Base-by-base conservation (phyloP, 805 yeast genomes). In the Metschnikowia chrysomelidarum region DNA sequence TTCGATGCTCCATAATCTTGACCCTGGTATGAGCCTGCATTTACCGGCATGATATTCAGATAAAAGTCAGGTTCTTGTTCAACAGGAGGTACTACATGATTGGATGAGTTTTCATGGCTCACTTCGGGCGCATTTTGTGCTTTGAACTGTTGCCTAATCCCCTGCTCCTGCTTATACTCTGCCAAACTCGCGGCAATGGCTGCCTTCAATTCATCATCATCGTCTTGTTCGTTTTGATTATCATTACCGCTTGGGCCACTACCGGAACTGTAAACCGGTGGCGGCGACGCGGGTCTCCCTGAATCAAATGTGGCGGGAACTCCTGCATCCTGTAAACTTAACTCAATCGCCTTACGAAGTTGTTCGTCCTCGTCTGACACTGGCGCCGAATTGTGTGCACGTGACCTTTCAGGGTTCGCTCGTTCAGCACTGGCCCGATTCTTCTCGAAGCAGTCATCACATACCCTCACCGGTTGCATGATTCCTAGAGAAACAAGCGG, bases 131-230 rank as follows among this genome's bases (percentile, higher is more conserved):
- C 11, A 10, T 7, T 23, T 7, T 24, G 28, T 15, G 20, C 18
- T 22, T n/a, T n/a, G n/a, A n/a, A n/a, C n/a, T n/a, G n/a, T n/a
- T n/a, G n/a, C n/a, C n/a, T n/a, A n/a, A n/a, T 19, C 13, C 32
- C 10, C 18, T 7, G 7, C 45, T 50, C 45, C 20, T 29, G 34
- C 19, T 82, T 76, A 54, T 83, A 70, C 40, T 89, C 97, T 34
- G 71, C 72, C 43, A 93, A 68, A 58, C 96, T 87, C 1, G 96
- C 96, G 11, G 84, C 95, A 39, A 93, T 91, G 0, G 98, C 98
- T 1, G 93, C 95, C 56, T 80, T 85, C 79, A 91, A 75, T 23
- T 87, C 96, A 24, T 82, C 91, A 28, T 67, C 73, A 52, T 88
- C 95, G 12, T 82, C 85, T 13, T 83, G 87, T 2, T 77, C 85